Base-by-base conservation (phyloP, 2,329 filamentous ascomycete species). In the Gaeumannomyces sp. region DNA sequence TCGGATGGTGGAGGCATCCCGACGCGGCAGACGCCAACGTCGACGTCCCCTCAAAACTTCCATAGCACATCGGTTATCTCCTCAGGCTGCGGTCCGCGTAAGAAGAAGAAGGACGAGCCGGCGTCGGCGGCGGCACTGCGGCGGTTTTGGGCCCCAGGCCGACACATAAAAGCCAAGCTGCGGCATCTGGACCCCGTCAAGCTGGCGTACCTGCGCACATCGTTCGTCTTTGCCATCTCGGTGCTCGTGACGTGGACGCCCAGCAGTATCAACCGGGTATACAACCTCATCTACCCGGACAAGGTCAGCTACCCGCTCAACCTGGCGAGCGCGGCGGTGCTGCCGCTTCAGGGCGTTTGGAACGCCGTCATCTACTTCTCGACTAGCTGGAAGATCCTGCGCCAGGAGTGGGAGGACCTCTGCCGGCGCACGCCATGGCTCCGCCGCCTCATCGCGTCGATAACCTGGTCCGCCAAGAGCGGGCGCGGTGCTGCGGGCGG, bases 331-430 rank as follows among this genome's bases (percentile, higher is more conserved):
- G 87, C 89, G 2, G 80, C 91, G 1, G 90, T 93, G 0, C 79
- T 94, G 4, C 90, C 91, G 0, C 79, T 92, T 1, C 91, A 94
- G 73, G 91, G 91, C 0, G 84, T 92, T 38, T 93, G 91, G 90
- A 94, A 94, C 72, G 84, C 87, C 35, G 77, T 91, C 63, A 91
- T 95, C 65, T 94, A 93, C 76, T 85, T 90, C 66, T 83, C 84
- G 6, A 90, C 89, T 1, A 91, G 81, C 68, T 82, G 79, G 77
- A 61, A 28, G 0, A 68, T 76, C 58, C 76, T 81, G 22, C 65
- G 50, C 7, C 72, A 72, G 11, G 74, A 76, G 68, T 45, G 68
- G 4, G 22, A 27, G 35, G 65, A 64, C 7, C 1, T 63, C 3
- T 31, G 33, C 33, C 13, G 60, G 14, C 63, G 64, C 11, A 65